These are phyloP conservation scores for Pleurotus giganteus DNA, from an alignment of 768 basidiomycete genomes.

Conservation along the genomic window DNA sequence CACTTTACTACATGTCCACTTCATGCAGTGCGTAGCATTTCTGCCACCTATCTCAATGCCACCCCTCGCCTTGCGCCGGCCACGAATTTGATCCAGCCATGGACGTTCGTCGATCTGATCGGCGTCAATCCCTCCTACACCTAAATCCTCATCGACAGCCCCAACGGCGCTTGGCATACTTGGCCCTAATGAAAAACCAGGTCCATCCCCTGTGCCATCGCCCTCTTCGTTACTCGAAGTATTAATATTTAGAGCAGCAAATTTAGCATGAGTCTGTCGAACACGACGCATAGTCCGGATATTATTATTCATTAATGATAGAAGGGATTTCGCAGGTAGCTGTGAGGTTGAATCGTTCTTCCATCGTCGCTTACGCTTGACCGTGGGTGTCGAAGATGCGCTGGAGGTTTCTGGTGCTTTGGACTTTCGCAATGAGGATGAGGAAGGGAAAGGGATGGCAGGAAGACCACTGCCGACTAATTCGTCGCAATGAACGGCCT, in stretches of 20 bases:
- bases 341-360: constrained; percentile 21
- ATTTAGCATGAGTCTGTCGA: constrained; percentile 69
- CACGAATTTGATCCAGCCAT: constrained; percentile 41
- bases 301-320: constrained; percentile 74
- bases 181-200: constrained; percentile 24
- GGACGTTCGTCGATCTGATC: constrained; percentile 60
- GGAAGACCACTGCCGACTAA: constrained; percentile 68
- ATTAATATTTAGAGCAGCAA: constrained; percentile 51
- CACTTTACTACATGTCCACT: constrained; percentile 74
- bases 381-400: constrained; percentile 11
- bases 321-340: constrained; percentile 42
- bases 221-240: constrained; percentile 33
- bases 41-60: constrained; percentile 58
- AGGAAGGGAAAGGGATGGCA: constrained; percentile 39
- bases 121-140: constrained; percentile 19
- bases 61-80: constrained; percentile 22
- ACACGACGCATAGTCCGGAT: constrained; percentile 73
- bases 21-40: constrained; percentile 61
- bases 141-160: constrained; percentile 20
- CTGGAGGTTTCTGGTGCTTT: constrained; percentile 11
- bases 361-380: constrained; percentile 30
- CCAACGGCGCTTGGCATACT: constrained; percentile 16
- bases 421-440: constrained; percentile 23
- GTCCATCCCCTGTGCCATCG: constrained; percentile 33
- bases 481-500: constrained; percentile 58